phyloP scores from a whole-genome alignment of 2,329 filamentous ascomycete genomes.

The Stagonosporopsis rhizophila region DNA sequence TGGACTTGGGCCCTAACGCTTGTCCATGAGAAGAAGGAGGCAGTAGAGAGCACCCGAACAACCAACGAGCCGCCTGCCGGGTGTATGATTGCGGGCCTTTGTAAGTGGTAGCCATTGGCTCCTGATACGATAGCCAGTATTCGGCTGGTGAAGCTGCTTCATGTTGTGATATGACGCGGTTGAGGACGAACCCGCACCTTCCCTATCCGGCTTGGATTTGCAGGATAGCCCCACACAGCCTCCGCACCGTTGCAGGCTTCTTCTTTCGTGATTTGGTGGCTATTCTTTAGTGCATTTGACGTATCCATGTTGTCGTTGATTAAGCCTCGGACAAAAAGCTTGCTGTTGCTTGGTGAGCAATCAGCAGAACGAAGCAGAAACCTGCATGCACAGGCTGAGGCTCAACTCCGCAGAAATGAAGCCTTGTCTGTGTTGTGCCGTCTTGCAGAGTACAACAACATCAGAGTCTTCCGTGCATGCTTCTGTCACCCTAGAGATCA shows the following conservation, averaged over 20 bases:
- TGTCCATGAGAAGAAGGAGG: conserved; percentile 30
- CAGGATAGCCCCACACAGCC: conserved; percentile 1
- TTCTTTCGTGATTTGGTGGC: conserved; percentile 3
- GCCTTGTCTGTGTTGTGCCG: background rate
- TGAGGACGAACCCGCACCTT: conserved; percentile 8
- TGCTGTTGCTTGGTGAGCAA: conserved; percentile 4
- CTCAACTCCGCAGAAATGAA: background rate
- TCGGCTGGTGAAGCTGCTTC: conserved; percentile 1
- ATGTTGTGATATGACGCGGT: conserved; percentile 11
- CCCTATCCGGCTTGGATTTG: conserved; percentile 7
- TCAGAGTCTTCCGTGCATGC: background rate
- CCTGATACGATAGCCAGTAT: background rate
- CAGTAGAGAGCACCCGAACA: background rate
- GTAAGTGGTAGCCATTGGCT: conserved; percentile 2
- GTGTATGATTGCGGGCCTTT: background rate
- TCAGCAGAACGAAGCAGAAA: background rate
- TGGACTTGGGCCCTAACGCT: conserved; percentile 18
- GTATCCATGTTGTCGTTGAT: background rate
- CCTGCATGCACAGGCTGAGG: background rate
- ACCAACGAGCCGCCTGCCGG: background rate
- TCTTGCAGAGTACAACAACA: background rate
- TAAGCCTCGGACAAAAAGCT: conserved; percentile 17
- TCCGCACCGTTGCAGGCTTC: background rate
- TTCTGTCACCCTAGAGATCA: background rate
- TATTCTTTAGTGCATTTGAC: background rate